Evolutionary conservation across 306 rosid species (phyloP).

Genomic region (Pachyrhizus erosus): DNA sequence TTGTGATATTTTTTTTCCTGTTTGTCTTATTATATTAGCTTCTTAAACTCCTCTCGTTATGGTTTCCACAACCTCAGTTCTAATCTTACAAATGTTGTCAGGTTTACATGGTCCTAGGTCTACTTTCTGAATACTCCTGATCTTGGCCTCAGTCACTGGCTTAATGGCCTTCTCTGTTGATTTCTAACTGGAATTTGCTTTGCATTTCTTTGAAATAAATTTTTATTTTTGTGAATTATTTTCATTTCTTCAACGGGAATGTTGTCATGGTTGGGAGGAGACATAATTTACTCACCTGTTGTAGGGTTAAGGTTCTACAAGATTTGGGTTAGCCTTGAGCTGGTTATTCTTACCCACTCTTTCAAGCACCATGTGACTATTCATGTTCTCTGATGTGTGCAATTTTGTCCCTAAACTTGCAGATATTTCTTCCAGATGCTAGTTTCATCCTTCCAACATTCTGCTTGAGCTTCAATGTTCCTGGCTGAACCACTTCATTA

Average conservation of each 20-base stretch:
- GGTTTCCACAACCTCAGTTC: slow-evolving; percentile 28
- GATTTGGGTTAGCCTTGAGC: slow-evolving; percentile 51
- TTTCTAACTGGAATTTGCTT: not conserved
- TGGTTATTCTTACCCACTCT: slow-evolving; percentile 55
- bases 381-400: slow-evolving; percentile 64
- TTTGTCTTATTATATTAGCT: slow-evolving; percentile 1
- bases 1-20: not conserved
- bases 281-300: slow-evolving; percentile 17
- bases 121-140: slow-evolving; percentile 32
- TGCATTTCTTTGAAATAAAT: slow-evolving; percentile 27
- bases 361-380: slow-evolving; percentile 45
- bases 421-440: slow-evolving; percentile 76
- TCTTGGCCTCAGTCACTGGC: slow-evolving; percentile 32
- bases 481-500: slow-evolving; percentile 63
- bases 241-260: slow-evolving; percentile 21
- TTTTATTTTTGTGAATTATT: slow-evolving; percentile 24
- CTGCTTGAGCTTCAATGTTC: slow-evolving; percentile 71
- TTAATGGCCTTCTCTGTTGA: slow-evolving; percentile 29
- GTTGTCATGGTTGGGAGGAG: slow-evolving; percentile 27
- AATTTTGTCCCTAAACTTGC: slow-evolving; percentile 70
- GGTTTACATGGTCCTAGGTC: slow-evolving; percentile 34
- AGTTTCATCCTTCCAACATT: slow-evolving; percentile 60
- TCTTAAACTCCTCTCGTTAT: not conserved
- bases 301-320: slow-evolving; percentile 41
- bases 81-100: slow-evolving; percentile 16